phyloP scores from a whole-genome alignment of 257 asterid species.

The Capsicum rhomboideum region DNA sequence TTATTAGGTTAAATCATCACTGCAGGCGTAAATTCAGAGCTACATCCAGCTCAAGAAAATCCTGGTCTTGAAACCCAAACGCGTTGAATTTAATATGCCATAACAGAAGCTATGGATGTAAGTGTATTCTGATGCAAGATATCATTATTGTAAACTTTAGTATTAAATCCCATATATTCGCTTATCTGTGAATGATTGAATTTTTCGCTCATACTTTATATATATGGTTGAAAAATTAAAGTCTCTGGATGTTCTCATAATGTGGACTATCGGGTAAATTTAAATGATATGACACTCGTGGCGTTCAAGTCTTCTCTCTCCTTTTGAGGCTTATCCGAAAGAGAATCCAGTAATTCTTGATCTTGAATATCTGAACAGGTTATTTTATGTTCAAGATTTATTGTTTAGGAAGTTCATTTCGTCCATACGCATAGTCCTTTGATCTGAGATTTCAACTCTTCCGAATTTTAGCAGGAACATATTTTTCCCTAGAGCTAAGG shows the following conservation, averaged over 20 bases:
- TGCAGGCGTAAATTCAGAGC: slow-evolving; percentile 10
- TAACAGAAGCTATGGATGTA: neutral
- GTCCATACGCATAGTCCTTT: neutral
- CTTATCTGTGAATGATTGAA: neutral
- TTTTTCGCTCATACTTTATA: neutral
- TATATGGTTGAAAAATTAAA: neutral
- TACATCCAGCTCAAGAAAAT: neutral
- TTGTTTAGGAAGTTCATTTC: neutral
- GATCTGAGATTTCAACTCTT: neutral
- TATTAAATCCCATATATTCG: neutral
- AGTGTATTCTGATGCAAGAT: neutral
- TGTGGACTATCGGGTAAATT: neutral
- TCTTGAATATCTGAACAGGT: neutral
- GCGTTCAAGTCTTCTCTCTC: neutral
- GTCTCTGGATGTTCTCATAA: neutral
- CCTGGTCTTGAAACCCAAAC: neutral
- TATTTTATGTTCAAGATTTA: neutral
- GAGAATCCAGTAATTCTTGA: neutral
- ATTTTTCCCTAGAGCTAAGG: neutral
- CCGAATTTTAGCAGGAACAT: neutral
- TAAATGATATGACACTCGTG: neutral
- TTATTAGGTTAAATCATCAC: neutral
- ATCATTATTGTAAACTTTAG: neutral
- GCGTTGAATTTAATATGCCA: neutral
- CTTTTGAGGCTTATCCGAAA: neutral